Conservation (phyloP, 169 alveolate species). For the Ichthyophthirius multifiliis region DNA sequence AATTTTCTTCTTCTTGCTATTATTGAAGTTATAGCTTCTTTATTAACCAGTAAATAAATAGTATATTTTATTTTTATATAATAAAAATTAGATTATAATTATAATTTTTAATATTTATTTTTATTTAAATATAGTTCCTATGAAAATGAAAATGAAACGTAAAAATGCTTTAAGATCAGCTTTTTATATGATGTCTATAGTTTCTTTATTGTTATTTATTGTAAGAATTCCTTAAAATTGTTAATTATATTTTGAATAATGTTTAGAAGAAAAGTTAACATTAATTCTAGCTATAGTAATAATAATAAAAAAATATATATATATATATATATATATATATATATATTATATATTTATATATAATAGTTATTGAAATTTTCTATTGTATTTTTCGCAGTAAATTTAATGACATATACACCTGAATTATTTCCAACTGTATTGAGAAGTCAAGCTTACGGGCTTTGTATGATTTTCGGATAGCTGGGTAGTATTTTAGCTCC, state of each 20-base stretch:
- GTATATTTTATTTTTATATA: too few species aligned
- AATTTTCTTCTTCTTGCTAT: neutral
- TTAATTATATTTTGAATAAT: neutral
- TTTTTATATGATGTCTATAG: neutral
- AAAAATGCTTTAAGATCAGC: neutral
- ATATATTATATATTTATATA: neutral
- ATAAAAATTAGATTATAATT: neutral
- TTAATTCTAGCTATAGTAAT: neutral
- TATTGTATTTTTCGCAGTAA: neutral
- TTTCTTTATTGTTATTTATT: neutral
- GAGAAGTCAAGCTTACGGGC: slow-evolving; percentile 21
- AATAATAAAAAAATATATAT: too few species aligned
- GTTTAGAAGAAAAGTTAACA: neutral
- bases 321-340: neutral
- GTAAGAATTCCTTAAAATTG: neutral
- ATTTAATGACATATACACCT: slow-evolving; percentile 27
- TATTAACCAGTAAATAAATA: neutral
- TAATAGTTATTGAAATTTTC: neutral
- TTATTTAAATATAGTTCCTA: neutral
- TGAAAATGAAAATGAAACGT: neutral
- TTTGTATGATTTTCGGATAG: slow-evolving; percentile 29
- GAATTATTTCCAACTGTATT: slow-evolving; percentile 15
- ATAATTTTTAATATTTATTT: neutral
- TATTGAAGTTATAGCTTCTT: neutral
- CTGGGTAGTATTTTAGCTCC: neutral